Base-by-base conservation (phyloP, 345 rosid genomes). In the Salix caprea region DNA sequence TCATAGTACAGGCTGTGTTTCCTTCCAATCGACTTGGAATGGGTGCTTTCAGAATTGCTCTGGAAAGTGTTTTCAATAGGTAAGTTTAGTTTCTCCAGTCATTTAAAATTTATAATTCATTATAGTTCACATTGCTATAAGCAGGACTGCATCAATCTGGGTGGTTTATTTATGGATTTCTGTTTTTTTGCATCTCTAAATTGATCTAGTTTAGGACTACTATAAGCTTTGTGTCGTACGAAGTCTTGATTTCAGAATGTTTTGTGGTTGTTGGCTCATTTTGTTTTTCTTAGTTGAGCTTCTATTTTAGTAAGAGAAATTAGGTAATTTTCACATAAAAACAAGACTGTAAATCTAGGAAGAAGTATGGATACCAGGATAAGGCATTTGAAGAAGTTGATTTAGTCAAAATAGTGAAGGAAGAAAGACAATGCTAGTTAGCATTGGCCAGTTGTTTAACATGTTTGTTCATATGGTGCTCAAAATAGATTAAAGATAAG, bases 11-110 rank as follows among this genome's bases (percentile, higher is more conserved):
- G 86, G 87, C 87, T 74, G 85, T 86, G 50, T 88, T 85, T 72
- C 81, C 87, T 11, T 64, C 86, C 1, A 26, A 80, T 71, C 87
- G 85, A 36, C 86, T 87, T 73, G 86, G 90, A 73, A 72, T 82
- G 80, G 87, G 90, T 62, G 86, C 90, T 72, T 88, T 85, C 42
- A 84, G 88, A 77, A 88, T 85, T 77, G 86, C 88, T 36, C 61
- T 85, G 58, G 85, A 85, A 61, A 82, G 80, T 66, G 58, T 88
- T 69, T 88, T 85, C 84, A 85, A 85, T 74, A 84, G 86, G 90
- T 87, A 58, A 69, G 68, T 10, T 76, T 36, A 56, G 48, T 71
- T 3, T 58, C 24, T 32, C 9, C 9, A 54, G 42, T 52, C 30
- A 78, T 44, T 52, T 69, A 21, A 37, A 44, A 14, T 15, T 23